These are phyloP conservation scores for Brachypodium distachyon DNA, from an alignment of 202 grass and related monocot genomes.

Conservation along the genomic window DNA sequence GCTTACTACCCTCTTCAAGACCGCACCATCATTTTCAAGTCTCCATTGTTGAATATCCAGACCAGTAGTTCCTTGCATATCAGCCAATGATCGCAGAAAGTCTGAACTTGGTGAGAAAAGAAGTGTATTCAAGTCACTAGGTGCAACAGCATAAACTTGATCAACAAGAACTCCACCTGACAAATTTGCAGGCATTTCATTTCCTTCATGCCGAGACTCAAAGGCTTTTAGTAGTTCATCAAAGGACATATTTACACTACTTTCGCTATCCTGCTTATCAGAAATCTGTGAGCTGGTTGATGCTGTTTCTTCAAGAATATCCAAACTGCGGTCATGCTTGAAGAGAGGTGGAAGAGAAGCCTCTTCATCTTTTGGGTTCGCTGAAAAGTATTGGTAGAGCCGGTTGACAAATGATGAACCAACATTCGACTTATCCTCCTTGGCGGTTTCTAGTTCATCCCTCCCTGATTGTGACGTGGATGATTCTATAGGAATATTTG, in stretches of 20 bases:
- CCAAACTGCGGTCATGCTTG: constrained; percentile 4
- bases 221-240: constrained; percentile 80
- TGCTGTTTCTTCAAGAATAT: neutral
- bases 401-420: constrained; percentile 40
- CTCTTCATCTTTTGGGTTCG: constrained; percentile 46
- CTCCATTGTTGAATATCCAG: constrained; percentile 70
- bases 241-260: constrained; percentile 40
- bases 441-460: constrained; percentile 29
- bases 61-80: constrained; percentile 66
- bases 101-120: constrained; percentile 77
- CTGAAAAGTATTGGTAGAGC: constrained; percentile 53
- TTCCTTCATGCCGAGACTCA: constrained; percentile 43
- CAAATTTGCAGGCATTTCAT: constrained; percentile 62
- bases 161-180: constrained; percentile 65
- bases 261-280: constrained; percentile 25
- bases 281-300: constrained; percentile 18
- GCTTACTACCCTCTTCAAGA: constrained; percentile 64
- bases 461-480: neutral
- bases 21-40: constrained; percentile 56
- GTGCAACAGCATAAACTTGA: constrained; percentile 58
- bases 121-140: constrained; percentile 62
- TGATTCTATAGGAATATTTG: constrained; percentile 32
- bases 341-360: constrained; percentile 6
- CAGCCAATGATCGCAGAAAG: constrained; percentile 65
- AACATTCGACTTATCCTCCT: constrained; percentile 33